Evolutionary conservation across 768 basidiomycete genomes (phyloP), one percentile per base, ranked within the genome.

Genomic region (Artomyces pyxidatus): DNA sequence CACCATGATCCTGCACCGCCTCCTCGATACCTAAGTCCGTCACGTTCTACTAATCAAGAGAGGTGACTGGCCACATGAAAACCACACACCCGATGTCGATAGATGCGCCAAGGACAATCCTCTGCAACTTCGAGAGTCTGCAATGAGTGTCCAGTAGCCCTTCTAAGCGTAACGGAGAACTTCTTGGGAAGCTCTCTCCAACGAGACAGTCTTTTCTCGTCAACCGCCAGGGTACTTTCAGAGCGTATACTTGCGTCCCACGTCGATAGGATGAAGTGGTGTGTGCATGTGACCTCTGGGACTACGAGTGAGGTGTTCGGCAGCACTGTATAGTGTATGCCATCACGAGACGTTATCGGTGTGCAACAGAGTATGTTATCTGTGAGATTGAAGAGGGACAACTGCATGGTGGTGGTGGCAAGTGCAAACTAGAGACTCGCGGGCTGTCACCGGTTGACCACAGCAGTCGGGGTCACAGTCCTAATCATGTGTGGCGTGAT

Each of bases 91-190:
- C 70, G 70, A 53, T 68, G 70, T 39, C 71, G 66, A 57, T 80
- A 86, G 22, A 85, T 58, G 30, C 69, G 63, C 82, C 83, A 86
- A 3, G 76, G 76, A 55, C 71, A 78, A 37, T 68, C 67, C 10
- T 69, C 65, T 8, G 67, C 64, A 7, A 73, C 63, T 2, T 58
- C 40, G 11, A 82, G 56, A 23, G 63, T 60, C 53, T 71, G 67
- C 25, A 35, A 50, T 30, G 17, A 21, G 25, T 21, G 28, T n/a
- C 26, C 6, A 16, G n/a, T 40, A 4, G 38, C 14, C 32, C 45
- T 52, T 22, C 39, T 41, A 26, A 19, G 27, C n/a, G 45, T 22
- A 30, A 54, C 21, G 19, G 37, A 32, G 26, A 41, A 49, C 43
- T 42, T 23, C 37, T 41, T 41, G 11, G n/a, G n/a, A 11, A 19